Conservation (phyloP, 2,329 filamentous ascomycete species). For the Ophiosphaerella herpotricha region DNA sequence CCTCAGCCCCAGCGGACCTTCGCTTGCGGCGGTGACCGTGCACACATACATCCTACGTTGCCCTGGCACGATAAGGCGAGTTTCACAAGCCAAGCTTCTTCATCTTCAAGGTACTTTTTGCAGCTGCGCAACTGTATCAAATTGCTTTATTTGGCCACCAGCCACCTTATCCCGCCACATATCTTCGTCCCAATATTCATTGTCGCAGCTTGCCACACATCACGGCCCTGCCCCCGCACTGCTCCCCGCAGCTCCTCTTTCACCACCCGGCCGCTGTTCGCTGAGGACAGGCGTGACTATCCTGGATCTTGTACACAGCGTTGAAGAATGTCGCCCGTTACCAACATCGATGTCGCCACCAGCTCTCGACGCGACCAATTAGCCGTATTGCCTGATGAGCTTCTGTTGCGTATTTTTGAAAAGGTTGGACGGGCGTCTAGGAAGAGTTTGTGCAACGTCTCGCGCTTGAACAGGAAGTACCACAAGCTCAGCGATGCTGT, state of each 20-base stretch:
- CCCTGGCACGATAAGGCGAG: not conserved
- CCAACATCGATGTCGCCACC: not conserved
- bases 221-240: no score
- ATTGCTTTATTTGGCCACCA: no score
- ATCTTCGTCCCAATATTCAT: no score
- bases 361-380: constrained; percentile 14
- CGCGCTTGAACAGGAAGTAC: constrained; percentile 35
- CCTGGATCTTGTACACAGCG: not conserved
- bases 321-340: constrained; percentile 1
- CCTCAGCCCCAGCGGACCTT: no score
- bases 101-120: not conserved
- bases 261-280: constrained; percentile 23
- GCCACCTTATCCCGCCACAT: no score
- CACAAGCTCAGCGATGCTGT: constrained; percentile 38
- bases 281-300: not conserved
- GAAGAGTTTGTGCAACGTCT: constrained; percentile 35
- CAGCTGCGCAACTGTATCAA: not conserved
- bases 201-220: no score
- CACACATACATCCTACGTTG: not conserved
- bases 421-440: constrained; percentile 28
- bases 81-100: constrained; percentile 6
- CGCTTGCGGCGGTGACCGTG: not conserved
- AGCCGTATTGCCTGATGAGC: constrained; percentile 32
- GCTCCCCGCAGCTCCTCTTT: not conserved
- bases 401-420: constrained; percentile 40